A percentile compares a stretch with the other conserved stretches of the same genome.
These are phyloP conservation scores for Solidago caesia DNA, from an alignment of 129 eudicot genomes.

Conservation along the genomic window DNA sequence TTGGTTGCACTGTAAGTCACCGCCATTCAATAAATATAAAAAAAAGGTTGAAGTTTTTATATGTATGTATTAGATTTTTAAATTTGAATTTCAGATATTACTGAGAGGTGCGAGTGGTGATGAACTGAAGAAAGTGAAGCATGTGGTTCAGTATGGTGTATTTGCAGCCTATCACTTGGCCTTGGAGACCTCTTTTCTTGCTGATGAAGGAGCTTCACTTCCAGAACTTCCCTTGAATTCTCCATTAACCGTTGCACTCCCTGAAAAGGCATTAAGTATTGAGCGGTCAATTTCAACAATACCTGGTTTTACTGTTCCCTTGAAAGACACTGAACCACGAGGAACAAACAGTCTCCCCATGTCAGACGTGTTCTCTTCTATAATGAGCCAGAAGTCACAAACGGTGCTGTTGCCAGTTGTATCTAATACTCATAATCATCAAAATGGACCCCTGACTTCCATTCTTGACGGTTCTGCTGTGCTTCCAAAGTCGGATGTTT, in stretches of 20 bases:
- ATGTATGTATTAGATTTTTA: conserved; percentile 9
- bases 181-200: conserved; percentile 94
- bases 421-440: conserved; percentile 29
- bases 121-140: conserved; percentile 96
- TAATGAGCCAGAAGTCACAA: conserved; percentile 32
- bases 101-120: conserved; percentile 94
- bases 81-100: conserved; percentile 57
- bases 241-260: conserved; percentile 84
- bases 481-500: conserved; percentile 12
- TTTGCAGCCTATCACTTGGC: conserved; percentile 99
- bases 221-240: conserved; percentile 84
- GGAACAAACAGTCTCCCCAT: conserved; percentile 46
- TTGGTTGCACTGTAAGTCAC: conserved; percentile 92
- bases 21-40: not conserved
- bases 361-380: conserved; percentile 43
- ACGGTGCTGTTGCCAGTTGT: conserved; percentile 27
- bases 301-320: conserved; percentile 64
- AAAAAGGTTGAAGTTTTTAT: not conserved
- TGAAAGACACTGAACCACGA: conserved; percentile 38
- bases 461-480: conserved; percentile 21
- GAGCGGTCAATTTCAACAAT: conserved; percentile 85
- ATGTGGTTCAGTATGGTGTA: conserved; percentile 87
- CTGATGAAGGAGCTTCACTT: conserved; percentile 96
- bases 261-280: conserved; percentile 63
- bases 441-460: conserved; percentile 15